These are phyloP conservation scores for Phytophthora ohioensis DNA, from an alignment of 352 stramenopile species.

Conservation along the genomic window DNA sequence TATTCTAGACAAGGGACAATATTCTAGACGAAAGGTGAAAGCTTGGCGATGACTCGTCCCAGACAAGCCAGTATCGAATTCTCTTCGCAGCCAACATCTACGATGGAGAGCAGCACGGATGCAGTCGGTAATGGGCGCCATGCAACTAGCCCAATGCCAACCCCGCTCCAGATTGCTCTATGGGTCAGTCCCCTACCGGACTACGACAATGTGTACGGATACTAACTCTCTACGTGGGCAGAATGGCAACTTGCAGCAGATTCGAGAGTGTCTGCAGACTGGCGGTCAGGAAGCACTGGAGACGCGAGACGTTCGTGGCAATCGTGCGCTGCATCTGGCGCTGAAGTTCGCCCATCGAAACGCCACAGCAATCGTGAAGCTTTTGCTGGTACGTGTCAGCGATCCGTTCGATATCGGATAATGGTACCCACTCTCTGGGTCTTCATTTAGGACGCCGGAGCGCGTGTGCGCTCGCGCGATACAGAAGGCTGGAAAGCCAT, in stretches of 20 bases:
- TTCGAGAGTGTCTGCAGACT: conserved; percentile 42
- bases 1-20: too few species aligned
- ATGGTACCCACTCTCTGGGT: neutral
- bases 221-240: conserved; percentile 14
- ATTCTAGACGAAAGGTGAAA: neutral
- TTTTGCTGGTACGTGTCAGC: conserved; percentile 51
- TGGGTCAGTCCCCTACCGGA: conserved; percentile 46
- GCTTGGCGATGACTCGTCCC: conserved; percentile 32
- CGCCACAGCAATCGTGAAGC: conserved; percentile 58
- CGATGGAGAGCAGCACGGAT: conserved; percentile 21
- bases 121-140: conserved; percentile 1
- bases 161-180: conserved; percentile 65
- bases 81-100: conserved; percentile 15
- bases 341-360: conserved; percentile 77
- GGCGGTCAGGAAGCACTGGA: conserved; percentile 49
- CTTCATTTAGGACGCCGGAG: conserved; percentile 53
- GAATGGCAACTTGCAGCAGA: conserved; percentile 72
- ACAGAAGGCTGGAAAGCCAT: conserved; percentile 68
- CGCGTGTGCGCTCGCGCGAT: conserved; percentile 71
- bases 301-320: conserved; percentile 59
- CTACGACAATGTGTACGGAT: neutral
- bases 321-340: conserved; percentile 70
- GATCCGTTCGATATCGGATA: neutral
- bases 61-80: conserved; percentile 25
- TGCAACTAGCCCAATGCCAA: conserved; percentile 23